Percentiles rank a stretch among this genome's conserved stretches.
Evolutionary conservation across 1,284 basidiomycete genomes (phyloP).

Genomic region (Ganoderma leucocontextum): DNA sequence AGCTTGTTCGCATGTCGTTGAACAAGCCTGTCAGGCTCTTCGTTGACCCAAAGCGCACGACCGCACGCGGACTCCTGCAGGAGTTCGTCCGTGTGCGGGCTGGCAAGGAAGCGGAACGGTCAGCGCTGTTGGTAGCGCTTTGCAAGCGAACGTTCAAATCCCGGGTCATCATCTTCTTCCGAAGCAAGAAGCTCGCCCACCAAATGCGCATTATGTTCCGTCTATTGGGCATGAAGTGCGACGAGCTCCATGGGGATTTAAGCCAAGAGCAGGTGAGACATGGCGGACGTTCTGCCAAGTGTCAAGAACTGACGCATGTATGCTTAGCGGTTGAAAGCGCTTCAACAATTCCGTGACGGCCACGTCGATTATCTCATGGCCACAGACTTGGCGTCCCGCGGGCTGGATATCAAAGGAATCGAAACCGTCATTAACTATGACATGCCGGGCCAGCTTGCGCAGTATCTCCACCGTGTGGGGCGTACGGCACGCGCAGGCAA

Average conservation of each 20-base stretch:
- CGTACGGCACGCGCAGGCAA: constrained; percentile 95
- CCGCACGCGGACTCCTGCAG: constrained; percentile 90
- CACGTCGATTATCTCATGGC: constrained; percentile 91
- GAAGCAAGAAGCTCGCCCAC: constrained; percentile 96
- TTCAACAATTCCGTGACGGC: constrained; percentile 89
- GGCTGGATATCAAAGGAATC: constrained; percentile 97
- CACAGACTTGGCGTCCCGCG: constrained; percentile 94
- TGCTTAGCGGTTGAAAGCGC: constrained; percentile 80
- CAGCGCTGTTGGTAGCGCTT: constrained; percentile 83
- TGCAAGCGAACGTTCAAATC: constrained; percentile 90
- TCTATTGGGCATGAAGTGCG: constrained; percentile 86
- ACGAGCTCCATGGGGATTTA: constrained; percentile 94
- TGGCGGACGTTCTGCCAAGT: not conserved
- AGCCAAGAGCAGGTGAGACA: constrained; percentile 89
- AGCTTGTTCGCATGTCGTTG: constrained; percentile 91
- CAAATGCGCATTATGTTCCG: constrained; percentile 95
- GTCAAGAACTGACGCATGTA: constrained; percentile 13
- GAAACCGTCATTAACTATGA: constrained; percentile 98
- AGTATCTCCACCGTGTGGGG: constrained; percentile 97
- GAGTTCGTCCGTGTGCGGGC: constrained; percentile 93
- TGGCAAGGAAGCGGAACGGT: constrained; percentile 81
- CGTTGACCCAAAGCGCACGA: constrained; percentile 92
- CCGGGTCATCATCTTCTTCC: constrained; percentile 91
- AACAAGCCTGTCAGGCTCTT: constrained; percentile 94
- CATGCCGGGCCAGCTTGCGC: constrained; percentile 93